Evolutionary conservation across 345 rosid species (phyloP).

Genomic region (Lepidium didymum): DNA sequence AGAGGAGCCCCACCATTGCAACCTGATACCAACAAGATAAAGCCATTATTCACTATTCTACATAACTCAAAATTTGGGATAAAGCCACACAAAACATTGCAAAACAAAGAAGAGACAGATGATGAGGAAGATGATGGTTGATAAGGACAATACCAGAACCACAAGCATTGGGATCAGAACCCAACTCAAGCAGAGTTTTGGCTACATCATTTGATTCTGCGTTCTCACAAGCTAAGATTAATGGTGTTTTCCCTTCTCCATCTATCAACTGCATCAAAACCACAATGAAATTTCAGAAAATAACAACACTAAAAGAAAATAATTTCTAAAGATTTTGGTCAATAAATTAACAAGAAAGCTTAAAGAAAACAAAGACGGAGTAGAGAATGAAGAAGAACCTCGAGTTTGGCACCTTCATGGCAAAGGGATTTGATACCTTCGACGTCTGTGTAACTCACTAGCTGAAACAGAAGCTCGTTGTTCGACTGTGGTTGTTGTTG

Average conservation of each 20-base stretch:
- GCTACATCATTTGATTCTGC: slow-evolving; percentile 48
- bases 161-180: slow-evolving; percentile 72
- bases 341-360: not conserved
- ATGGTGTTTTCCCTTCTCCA: slow-evolving; percentile 71
- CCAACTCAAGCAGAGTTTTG: slow-evolving; percentile 62
- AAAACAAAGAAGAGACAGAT: not conserved
- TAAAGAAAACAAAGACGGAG: not conserved
- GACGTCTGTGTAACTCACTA: slow-evolving; percentile 46
- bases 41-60: too few relatives aligned
- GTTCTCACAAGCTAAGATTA: slow-evolving; percentile 58
- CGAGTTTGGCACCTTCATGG: slow-evolving; percentile 72
- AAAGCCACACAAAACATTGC: not conserved
- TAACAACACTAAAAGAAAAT: not conserved
- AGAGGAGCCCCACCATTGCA: slow-evolving; percentile 78
- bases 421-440: slow-evolving; percentile 66
- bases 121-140: not conserved
- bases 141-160: slow-evolving; percentile 38
- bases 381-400: slow-evolving; percentile 34
- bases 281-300: not conserved
- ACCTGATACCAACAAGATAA: slow-evolving; percentile 35
- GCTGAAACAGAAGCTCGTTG: slow-evolving; percentile 57
- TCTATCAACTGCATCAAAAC: slow-evolving; percentile 53
- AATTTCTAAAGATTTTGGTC: not conserved
- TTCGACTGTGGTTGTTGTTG: slow-evolving; percentile 69
- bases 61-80: too few relatives aligned